These are phyloP conservation scores for Calocera viscosa DNA, from an alignment of 768 basidiomycete genomes.

Conservation along the genomic window DNA sequence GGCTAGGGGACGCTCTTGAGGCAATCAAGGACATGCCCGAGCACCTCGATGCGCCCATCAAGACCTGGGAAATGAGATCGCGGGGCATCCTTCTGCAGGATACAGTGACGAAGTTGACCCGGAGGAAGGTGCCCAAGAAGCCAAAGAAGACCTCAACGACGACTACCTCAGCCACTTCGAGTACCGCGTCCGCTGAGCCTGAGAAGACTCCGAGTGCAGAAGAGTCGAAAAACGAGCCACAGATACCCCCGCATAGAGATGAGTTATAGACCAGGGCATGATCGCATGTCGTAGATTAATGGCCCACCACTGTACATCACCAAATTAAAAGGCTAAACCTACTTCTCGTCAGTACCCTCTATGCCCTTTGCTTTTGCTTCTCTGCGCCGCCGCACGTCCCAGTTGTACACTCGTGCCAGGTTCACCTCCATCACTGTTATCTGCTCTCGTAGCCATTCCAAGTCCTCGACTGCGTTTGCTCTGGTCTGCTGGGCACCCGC, in stretches of 20 bases:
- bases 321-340: not conserved
- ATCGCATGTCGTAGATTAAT: conserved; percentile 5
- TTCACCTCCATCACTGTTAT: conserved; percentile 94
- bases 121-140: conserved; percentile 18
- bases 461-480: conserved; percentile 63
- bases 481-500: conserved; percentile 53
- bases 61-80: conserved; percentile 73
- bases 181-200: conserved; percentile 24
- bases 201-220: not conserved
- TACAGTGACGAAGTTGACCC: conserved; percentile 30
- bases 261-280: not conserved
- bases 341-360: not conserved
- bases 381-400: conserved; percentile 78
- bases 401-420: conserved; percentile 90
- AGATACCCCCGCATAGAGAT: not conserved
- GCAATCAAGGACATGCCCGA: conserved; percentile 62
- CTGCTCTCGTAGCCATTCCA: conserved; percentile 89
- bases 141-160: conserved; percentile 19
- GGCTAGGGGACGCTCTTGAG: conserved; percentile 72
- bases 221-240: not conserved
- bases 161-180: conserved; percentile 18
- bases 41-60: conserved; percentile 76
- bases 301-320: conserved; percentile 1
- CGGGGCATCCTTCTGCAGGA: conserved; percentile 69
- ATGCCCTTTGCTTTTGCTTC: conserved; percentile 25